These are phyloP conservation scores for Catharanthus roseus DNA, from an alignment of 257 asterid species.

Conservation along the genomic window DNA sequence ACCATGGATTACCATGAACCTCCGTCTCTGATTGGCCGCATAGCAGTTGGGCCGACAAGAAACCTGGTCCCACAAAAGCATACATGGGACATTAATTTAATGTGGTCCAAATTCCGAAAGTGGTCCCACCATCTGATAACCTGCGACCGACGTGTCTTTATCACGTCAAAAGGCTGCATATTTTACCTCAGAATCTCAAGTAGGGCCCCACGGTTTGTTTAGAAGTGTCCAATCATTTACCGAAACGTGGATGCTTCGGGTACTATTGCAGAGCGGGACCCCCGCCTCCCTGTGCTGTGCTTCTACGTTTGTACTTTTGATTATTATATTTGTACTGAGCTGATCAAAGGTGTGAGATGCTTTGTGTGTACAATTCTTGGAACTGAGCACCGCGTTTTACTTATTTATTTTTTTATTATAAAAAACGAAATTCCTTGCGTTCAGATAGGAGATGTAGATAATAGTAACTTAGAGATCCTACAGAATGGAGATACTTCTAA, in stretches of 20 bases:
- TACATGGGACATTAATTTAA: conserved; percentile 1
- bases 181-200: conserved; percentile 5
- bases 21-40: background rate
- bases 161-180: conserved; percentile 7
- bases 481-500: too few species aligned
- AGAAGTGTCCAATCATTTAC: background rate
- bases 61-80: background rate
- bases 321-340: conserved; percentile 2
- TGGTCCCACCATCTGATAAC: conserved; percentile 9
- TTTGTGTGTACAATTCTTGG: conserved; percentile 1
- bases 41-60: background rate
- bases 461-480: too few species aligned
- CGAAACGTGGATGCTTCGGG: conserved; percentile 15
- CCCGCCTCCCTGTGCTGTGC: too few species aligned
- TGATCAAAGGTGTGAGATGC: background rate
- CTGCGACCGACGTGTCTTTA: conserved; percentile 11
- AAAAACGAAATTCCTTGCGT: background rate
- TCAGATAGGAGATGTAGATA: too few species aligned
- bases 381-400: too few species aligned
- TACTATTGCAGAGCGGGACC: conserved; percentile 13
- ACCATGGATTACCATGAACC: background rate
- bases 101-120: conserved; percentile 12
- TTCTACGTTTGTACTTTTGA: conserved; percentile 6
- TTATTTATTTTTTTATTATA: background rate
- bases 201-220: conserved; percentile 11